phyloP scores from a whole-genome alignment of 805 yeast genomes.

The Middelhovenomyces tepae region DNA sequence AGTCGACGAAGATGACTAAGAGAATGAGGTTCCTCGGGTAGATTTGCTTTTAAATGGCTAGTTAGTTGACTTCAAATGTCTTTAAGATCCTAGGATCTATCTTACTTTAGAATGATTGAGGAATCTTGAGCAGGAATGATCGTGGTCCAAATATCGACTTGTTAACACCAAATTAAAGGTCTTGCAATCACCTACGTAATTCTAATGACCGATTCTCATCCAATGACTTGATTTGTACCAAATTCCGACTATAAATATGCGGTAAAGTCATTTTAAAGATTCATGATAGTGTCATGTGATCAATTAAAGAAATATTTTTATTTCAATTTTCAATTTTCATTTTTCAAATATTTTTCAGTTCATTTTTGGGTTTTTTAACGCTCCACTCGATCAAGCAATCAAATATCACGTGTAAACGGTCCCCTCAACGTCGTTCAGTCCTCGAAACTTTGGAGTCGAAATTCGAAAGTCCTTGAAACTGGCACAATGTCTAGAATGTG shows the following conservation, averaged over 20 bases:
- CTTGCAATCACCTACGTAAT: slow-evolving; percentile 6
- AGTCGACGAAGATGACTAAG: slow-evolving; percentile 30
- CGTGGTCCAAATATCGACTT: slow-evolving; percentile 26
- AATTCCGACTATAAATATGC: too few species aligned
- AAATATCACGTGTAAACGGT: not conserved
- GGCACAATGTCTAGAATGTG: not conserved
- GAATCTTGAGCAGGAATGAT: slow-evolving; percentile 25
- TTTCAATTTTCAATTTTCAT: too few species aligned
- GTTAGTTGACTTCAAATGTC: not conserved
- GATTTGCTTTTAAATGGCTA: slow-evolving; percentile 21
- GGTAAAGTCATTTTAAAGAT: too few species aligned
- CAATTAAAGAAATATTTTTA: too few species aligned
- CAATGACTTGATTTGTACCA: slow-evolving; percentile 18
- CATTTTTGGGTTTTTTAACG: too few species aligned
- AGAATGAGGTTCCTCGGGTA: slow-evolving; percentile 26
- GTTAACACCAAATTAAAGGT: not conserved
- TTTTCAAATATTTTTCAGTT: too few species aligned
- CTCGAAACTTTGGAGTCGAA: not conserved
- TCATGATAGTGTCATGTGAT: too few species aligned
- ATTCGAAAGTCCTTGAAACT: not conserved
- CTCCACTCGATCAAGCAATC: too few species aligned
- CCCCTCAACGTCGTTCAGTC: not conserved
- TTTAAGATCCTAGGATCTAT: too few species aligned
- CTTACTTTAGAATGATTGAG: slow-evolving; percentile 20
- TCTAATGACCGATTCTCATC: slow-evolving; percentile 19